Conservation (phyloP, 352 stramenopile species). For the Phytopythium sindhum region DNA sequence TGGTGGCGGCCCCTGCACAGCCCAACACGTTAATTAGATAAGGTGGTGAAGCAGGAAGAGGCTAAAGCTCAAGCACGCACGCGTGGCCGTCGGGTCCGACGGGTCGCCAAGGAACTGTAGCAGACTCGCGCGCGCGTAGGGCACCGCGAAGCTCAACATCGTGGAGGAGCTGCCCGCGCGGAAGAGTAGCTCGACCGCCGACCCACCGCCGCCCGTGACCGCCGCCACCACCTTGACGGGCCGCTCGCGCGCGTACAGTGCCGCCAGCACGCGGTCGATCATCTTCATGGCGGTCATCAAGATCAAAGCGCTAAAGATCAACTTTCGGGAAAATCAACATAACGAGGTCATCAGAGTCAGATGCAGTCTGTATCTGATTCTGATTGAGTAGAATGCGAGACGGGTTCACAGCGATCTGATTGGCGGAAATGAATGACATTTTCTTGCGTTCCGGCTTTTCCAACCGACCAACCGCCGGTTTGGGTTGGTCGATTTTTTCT, state of each 20-base stretch:
- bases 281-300: too few relatives aligned
- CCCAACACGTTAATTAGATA: neutral
- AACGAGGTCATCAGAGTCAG: neutral
- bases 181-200: conserved; percentile 46
- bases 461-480: neutral
- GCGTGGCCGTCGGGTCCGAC: neutral
- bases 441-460: neutral
- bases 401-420: neutral
- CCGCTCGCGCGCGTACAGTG: conserved; percentile 51
- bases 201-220: conserved; percentile 53
- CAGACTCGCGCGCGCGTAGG: conserved; percentile 63
- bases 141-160: conserved; percentile 66
- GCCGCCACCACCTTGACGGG: conserved; percentile 51
- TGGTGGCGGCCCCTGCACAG: conserved; percentile 10
- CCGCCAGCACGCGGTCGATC: conserved; percentile 42
- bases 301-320: conserved; percentile 12
- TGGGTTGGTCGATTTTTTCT: neutral
- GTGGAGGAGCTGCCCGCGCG: conserved; percentile 58
- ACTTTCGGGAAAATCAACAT: neutral
- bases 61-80: conserved; percentile 1
- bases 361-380: too few relatives aligned
- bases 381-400: neutral
- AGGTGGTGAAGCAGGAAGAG: neutral
- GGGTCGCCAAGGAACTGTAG: conserved; percentile 37
- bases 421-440: conserved; percentile 1